Evolutionary conservation across 345 rosid genomes (phyloP).

Genomic region (Anastatica hierochuntica): DNA sequence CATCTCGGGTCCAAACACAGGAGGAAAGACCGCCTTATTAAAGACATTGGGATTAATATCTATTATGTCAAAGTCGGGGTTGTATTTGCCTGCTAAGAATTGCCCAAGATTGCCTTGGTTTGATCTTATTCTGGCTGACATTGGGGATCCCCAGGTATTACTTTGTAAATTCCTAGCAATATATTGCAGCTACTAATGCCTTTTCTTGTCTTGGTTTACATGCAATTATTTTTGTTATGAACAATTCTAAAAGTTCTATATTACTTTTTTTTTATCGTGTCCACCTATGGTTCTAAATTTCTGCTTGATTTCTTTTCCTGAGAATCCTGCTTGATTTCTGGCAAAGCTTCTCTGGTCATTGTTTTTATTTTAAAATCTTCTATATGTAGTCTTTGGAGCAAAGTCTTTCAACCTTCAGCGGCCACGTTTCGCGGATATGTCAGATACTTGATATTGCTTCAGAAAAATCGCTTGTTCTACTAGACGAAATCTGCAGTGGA

Average conservation of each 20-base stretch:
- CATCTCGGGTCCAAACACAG: slow-evolving; percentile 90
- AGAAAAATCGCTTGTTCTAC: slow-evolving; percentile 69
- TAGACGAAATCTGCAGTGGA: slow-evolving; percentile 92
- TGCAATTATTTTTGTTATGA: no score
- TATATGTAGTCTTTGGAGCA: slow-evolving; percentile 78
- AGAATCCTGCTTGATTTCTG: no score
- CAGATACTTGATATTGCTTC: slow-evolving; percentile 62
- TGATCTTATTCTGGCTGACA: slow-evolving; percentile 82
- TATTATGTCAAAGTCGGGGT: slow-evolving; percentile 86
- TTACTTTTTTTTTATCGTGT: no score
- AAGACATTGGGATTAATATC: slow-evolving; percentile 81
- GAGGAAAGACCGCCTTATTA: slow-evolving; percentile 96
- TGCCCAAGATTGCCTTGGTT: slow-evolving; percentile 87
- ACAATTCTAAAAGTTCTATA: no score
- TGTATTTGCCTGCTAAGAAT: slow-evolving; percentile 76
- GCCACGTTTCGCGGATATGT: slow-evolving; percentile 66
- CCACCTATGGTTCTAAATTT: no score
- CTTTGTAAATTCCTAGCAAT: slow-evolving; percentile 12
- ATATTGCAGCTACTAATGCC: background rate
- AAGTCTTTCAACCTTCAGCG: slow-evolving; percentile 87
- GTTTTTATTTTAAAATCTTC: background rate
- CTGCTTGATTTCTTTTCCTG: no score
- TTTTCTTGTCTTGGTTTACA: background rate
- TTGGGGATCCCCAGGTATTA: slow-evolving; percentile 93
- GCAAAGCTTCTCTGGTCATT: background rate